Evolutionary conservation across 2,329 filamentous ascomycete species (phyloP).

Genomic region (Neocucurbitaria cava): DNA sequence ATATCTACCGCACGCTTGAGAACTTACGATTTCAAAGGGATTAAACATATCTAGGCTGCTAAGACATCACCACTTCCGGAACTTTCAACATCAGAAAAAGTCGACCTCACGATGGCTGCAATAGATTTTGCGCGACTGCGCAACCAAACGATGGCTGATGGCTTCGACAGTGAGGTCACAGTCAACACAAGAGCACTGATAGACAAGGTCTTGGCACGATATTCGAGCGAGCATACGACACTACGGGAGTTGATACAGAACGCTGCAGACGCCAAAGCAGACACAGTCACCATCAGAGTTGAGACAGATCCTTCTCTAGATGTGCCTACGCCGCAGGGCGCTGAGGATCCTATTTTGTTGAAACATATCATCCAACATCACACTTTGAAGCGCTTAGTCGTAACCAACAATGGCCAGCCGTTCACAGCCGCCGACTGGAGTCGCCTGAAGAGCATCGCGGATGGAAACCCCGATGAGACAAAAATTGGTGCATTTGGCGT

Average conservation of each 20-base stretch:
- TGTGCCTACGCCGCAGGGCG: constrained; percentile 71
- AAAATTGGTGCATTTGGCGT: constrained; percentile 99
- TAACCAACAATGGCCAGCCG: constrained; percentile 88
- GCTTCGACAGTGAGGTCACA: constrained; percentile 95
- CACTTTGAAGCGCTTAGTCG: constrained; percentile 84
- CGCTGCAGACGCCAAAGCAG: constrained; percentile 94
- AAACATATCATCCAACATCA: constrained; percentile 87
- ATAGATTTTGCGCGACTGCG: constrained; percentile 72
- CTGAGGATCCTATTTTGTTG: constrained; percentile 73
- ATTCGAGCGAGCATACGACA: constrained; percentile 91
- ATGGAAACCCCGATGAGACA: constrained; percentile 97
- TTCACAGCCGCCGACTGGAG: constrained; percentile 94
- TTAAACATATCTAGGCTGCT: not conserved
- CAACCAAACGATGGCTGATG: constrained; percentile 85
- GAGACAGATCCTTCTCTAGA: constrained; percentile 86
- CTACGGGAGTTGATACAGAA: constrained; percentile 96
- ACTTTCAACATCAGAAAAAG: not conserved
- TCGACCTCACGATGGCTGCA: constrained; percentile 33
- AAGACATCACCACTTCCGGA: not conserved
- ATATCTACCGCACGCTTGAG: not conserved
- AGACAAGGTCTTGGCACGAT: constrained; percentile 95
- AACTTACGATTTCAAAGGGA: not conserved
- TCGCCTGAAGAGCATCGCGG: constrained; percentile 93
- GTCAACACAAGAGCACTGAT: constrained; percentile 97
- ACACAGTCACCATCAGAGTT: constrained; percentile 87